Evolutionary conservation across 768 basidiomycete species (phyloP).

Genomic region (Russula earlei): DNA sequence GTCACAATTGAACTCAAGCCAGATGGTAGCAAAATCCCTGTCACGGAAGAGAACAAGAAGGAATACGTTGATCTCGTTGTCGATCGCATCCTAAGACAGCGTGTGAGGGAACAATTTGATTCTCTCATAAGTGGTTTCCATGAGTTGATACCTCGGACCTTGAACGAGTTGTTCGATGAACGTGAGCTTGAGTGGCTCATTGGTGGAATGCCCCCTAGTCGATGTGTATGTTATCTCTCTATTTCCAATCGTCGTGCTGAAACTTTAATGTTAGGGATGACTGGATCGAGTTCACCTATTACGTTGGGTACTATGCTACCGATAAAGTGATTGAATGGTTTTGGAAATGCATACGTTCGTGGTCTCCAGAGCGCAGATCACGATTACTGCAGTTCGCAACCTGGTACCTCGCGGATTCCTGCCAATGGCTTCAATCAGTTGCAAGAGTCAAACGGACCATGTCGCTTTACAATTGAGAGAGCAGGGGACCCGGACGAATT

Average conservation of each 20-base stretch:
- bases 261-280: slow-evolving; percentile 52
- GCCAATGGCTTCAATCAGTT: slow-evolving; percentile 98
- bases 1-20: slow-evolving; percentile 92
- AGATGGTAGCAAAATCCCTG: slow-evolving; percentile 74
- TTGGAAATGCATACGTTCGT: slow-evolving; percentile 97
- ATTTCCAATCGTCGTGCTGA: background rate
- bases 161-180: slow-evolving; percentile 98
- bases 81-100: slow-evolving; percentile 92
- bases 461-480: slow-evolving; percentile 98
- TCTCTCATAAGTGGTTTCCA: slow-evolving; percentile 99
- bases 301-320: slow-evolving; percentile 89
- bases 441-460: slow-evolving; percentile 94
- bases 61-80: slow-evolving; percentile 93
- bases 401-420: slow-evolving; percentile 91
- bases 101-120: slow-evolving; percentile 97
- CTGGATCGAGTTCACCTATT: slow-evolving; percentile 99
- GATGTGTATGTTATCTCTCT: slow-evolving; percentile 66
- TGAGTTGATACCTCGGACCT: slow-evolving; percentile 95
- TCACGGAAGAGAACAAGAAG: slow-evolving; percentile 97
- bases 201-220: slow-evolving; percentile 98
- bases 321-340: slow-evolving; percentile 99
- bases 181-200: slow-evolving; percentile 94
- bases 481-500: slow-evolving; percentile 92
- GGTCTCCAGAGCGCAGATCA: slow-evolving; percentile 98
- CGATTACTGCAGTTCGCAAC: slow-evolving; percentile 94